These are phyloP conservation scores for Irpex sp. DNA, from an alignment of 1,284 basidiomycete species.

Conservation along the genomic window DNA sequence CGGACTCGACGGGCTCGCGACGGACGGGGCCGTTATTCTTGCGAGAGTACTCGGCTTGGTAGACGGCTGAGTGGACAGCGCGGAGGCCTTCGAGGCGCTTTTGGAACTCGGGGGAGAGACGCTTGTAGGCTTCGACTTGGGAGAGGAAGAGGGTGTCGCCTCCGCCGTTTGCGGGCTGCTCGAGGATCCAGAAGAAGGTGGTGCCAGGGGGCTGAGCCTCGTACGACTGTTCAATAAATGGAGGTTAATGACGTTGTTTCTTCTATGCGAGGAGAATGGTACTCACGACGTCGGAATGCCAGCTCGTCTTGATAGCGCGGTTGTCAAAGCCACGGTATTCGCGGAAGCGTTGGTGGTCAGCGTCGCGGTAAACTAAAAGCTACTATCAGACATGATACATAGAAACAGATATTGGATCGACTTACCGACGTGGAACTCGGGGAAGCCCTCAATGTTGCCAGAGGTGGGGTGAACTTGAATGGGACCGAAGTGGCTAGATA, in stretches of 20 bases:
- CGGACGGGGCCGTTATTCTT: slow-evolving; percentile 52
- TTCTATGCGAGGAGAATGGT: not conserved
- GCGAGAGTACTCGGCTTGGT: slow-evolving; percentile 54
- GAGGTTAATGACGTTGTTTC: not conserved
- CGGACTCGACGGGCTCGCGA: slow-evolving; percentile 59
- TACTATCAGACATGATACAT: not conserved
- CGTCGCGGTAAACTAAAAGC: slow-evolving; percentile 38
- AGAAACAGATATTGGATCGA: not conserved
- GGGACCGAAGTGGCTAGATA: slow-evolving; percentile 47
- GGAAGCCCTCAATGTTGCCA: slow-evolving; percentile 44
- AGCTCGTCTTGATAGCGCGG: slow-evolving; percentile 29
- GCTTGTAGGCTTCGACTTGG: slow-evolving; percentile 61
- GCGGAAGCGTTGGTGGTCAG: slow-evolving; percentile 26
- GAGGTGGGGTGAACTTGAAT: slow-evolving; percentile 57
- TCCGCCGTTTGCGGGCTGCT: slow-evolving; percentile 33
- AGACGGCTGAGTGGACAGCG: slow-evolving; percentile 62
- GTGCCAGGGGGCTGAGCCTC: slow-evolving; percentile 61
- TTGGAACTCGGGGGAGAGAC: slow-evolving; percentile 66
- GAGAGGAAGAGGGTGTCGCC: slow-evolving; percentile 62
- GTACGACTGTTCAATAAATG: slow-evolving; percentile 35
- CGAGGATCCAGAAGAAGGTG: slow-evolving; percentile 58
- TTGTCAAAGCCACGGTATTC: slow-evolving; percentile 29
- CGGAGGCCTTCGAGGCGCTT: slow-evolving; percentile 60
- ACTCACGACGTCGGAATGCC: slow-evolving; percentile 46
- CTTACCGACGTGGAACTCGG: slow-evolving; percentile 50